Conservation (phyloP, 768 basidiomycete genomes). For the Mycena venus region DNA sequence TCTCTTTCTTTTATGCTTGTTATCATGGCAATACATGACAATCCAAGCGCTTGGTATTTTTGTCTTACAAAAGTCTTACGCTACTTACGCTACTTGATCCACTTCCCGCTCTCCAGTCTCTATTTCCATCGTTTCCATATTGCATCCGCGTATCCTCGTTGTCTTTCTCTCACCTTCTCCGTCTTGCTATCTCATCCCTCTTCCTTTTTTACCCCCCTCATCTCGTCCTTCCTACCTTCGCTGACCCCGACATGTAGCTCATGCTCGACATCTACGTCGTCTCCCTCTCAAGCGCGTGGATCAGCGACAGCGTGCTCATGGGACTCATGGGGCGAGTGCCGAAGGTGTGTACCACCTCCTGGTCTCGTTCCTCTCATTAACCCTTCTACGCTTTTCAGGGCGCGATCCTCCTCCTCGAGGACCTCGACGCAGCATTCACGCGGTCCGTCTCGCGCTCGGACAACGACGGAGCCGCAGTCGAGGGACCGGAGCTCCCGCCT, state of each 20-base stretch:
- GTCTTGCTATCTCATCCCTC: neutral
- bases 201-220: too few species aligned
- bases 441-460: conserved; percentile 74
- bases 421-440: conserved; percentile 91
- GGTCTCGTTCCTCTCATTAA: too few species aligned
- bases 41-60: too few species aligned
- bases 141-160: neutral
- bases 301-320: conserved; percentile 88
- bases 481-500: conserved; percentile 33
- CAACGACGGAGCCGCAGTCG: conserved; percentile 39
- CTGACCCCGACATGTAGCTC: conserved; percentile 54
- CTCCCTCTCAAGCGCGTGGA: conserved; percentile 88
- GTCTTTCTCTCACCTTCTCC: neutral
- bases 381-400: conserved; percentile 35
- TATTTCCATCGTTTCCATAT: neutral
- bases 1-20: neutral
- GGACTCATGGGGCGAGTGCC: conserved; percentile 91
- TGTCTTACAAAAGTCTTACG: too few species aligned
- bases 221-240: neutral
- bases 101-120: too few species aligned
- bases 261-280: conserved; percentile 94
- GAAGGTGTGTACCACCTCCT: conserved; percentile 31
- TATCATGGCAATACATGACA: too few species aligned
- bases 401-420: conserved; percentile 91
- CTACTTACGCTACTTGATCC: too few species aligned